Evolutionary conservation across 176 grass and related monocot genomes (phyloP).

Genomic region (Leersia perrieri): DNA sequence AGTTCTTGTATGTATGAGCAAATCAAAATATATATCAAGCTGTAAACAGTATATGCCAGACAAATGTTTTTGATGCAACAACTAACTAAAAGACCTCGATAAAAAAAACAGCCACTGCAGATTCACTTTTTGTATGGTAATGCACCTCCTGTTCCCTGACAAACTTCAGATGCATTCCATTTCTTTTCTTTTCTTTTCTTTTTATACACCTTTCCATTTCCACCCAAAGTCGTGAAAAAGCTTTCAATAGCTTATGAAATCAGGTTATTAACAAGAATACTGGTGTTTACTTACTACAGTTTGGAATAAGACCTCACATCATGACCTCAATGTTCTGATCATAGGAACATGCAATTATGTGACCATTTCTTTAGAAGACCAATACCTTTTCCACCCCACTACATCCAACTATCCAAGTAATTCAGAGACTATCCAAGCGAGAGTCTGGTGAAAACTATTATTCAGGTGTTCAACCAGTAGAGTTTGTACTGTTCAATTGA

Average conservation of each 20-base stretch:
- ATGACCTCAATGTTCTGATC: neutral
- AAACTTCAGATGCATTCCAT: neutral
- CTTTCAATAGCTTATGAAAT: neutral
- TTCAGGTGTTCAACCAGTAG: neutral
- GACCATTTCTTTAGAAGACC: neutral
- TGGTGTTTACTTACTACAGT: neutral
- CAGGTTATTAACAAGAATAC: neutral
- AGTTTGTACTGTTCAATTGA: neutral
- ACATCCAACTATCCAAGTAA: neutral
- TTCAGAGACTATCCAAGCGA: neutral
- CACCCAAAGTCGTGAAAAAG: slow-evolving; percentile 13
- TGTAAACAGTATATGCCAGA: no score
- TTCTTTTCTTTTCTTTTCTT: neutral
- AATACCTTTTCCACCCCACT: no score
- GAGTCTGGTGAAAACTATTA: neutral
- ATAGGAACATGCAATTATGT: neutral
- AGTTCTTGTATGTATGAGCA: neutral
- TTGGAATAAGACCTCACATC: neutral
- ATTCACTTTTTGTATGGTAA: neutral
- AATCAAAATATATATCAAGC: neutral
- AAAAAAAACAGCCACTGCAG: neutral
- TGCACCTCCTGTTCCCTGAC: neutral
- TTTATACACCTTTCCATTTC: neutral
- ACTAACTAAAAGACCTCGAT: neutral
- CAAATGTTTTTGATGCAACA: neutral